Evolutionary conservation across 129 eudicot genomes (phyloP).

Genomic region (Chrysanthemum makinoi): DNA sequence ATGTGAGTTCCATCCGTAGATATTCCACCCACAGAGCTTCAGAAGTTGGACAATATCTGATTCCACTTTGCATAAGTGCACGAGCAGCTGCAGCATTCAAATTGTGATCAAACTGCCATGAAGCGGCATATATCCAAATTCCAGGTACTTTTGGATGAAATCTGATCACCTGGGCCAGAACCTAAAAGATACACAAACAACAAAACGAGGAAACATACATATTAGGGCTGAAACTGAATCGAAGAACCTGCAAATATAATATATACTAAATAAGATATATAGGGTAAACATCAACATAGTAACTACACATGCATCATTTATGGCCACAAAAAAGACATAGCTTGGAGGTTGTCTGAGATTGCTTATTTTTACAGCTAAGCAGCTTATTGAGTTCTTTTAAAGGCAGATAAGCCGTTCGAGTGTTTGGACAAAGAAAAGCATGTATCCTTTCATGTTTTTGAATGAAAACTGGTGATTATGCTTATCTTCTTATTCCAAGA

Average conservation of each 20-base stretch:
- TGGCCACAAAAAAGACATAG: no score
- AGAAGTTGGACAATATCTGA: constrained; percentile 83
- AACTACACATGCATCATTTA: no score
- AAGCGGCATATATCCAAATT: constrained; percentile 95
- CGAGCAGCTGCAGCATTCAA: constrained; percentile 76
- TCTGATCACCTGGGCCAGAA: constrained; percentile 79
- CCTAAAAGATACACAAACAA: constrained; percentile 41
- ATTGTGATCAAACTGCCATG: constrained; percentile 88
- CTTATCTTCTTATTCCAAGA: no score
- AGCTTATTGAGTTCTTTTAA: no score
- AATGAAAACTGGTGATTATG: no score
- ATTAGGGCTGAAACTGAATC: not conserved
- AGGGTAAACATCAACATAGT: no score
- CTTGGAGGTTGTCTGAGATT: no score
- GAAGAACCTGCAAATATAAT: not conserved
- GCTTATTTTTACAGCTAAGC: no score
- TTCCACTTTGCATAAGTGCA: constrained; percentile 83
- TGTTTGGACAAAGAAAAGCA: no score
- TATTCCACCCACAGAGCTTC: constrained; percentile 89
- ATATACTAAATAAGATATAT: no score
- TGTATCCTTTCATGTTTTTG: no score
- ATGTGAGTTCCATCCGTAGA: constrained; percentile 91
- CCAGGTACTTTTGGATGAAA: constrained; percentile 94
- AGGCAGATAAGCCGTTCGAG: no score
- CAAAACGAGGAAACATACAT: not conserved